phyloP scores from a whole-genome alignment of 768 basidiomycete genomes.

The Auriculariales sp. region DNA sequence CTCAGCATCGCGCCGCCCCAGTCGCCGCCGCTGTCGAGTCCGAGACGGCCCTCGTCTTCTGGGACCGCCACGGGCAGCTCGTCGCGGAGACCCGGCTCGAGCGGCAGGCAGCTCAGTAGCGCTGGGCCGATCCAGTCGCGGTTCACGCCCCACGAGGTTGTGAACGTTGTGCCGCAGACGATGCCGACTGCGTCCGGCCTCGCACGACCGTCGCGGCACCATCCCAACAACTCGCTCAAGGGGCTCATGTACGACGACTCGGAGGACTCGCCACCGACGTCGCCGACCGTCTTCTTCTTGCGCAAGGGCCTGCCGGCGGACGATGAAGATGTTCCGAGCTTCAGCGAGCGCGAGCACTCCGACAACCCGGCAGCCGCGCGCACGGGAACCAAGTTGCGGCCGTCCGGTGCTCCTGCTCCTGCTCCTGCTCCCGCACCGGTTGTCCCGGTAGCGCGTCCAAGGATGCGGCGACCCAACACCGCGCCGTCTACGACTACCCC shows the following conservation, averaged over 20 bases:
- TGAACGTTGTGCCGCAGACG: too few relatives aligned
- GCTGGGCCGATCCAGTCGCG: too few relatives aligned
- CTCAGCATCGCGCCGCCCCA: constrained; percentile 1
- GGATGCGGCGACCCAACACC: background rate
- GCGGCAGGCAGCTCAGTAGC: too few relatives aligned
- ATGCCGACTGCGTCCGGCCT: too few relatives aligned
- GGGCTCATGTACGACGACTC: background rate
- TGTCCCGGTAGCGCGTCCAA: too few relatives aligned
- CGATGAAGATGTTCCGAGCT: too few relatives aligned
- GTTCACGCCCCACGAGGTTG: constrained; percentile 7
- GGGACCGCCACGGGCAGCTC: background rate
- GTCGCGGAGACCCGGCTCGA: too few relatives aligned
- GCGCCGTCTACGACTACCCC: background rate
- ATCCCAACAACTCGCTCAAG: background rate
- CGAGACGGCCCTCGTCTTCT: background rate
- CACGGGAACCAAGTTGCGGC: too few relatives aligned
- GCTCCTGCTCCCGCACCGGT: too few relatives aligned
- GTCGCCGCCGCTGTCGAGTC: background rate
- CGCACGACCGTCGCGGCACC: background rate
- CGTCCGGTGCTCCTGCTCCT: too few relatives aligned
- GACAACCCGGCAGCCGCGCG: background rate
- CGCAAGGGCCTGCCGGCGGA: background rate
- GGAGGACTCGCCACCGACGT: background rate
- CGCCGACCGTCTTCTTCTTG: background rate
- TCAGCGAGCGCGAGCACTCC: background rate